Evolutionary conservation across 2,329 filamentous ascomycete genomes (phyloP).

Genomic region (Cercospora sp.): DNA sequence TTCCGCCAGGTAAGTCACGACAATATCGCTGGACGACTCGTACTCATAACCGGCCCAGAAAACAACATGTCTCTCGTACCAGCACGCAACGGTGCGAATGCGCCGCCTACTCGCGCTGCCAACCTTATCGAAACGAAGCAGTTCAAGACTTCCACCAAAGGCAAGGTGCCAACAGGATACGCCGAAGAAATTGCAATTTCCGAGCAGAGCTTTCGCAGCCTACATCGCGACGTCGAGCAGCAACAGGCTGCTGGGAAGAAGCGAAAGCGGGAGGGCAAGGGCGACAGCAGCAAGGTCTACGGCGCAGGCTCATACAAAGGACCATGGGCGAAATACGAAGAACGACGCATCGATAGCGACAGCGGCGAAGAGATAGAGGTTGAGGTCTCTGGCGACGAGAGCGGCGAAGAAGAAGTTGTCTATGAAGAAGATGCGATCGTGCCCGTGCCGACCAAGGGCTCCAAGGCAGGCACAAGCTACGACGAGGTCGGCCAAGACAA

Average conservation of each 20-base stretch:
- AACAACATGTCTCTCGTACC: slow-evolving; percentile 37
- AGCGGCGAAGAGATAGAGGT: slow-evolving; percentile 72
- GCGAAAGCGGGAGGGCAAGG: slow-evolving; percentile 79
- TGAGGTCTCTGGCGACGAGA: slow-evolving; percentile 70
- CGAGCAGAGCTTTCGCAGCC: slow-evolving; percentile 84
- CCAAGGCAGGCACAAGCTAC: slow-evolving; percentile 56
- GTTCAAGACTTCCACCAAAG: slow-evolving; percentile 43
- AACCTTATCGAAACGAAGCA: slow-evolving; percentile 32
- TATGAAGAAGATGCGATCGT: slow-evolving; percentile 73
- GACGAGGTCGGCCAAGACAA: slow-evolving; percentile 47
- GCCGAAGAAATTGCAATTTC: slow-evolving; percentile 87
- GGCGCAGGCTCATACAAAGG: slow-evolving; percentile 88
- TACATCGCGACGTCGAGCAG: slow-evolving; percentile 76
- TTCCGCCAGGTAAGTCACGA: slow-evolving; percentile 25
- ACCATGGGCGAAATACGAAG: slow-evolving; percentile 85
- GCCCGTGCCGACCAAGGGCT: slow-evolving; percentile 53
- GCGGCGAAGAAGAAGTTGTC: slow-evolving; percentile 73
- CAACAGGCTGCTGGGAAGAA: slow-evolving; percentile 60
- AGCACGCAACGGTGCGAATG: slow-evolving; percentile 40
- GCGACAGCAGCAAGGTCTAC: slow-evolving; percentile 79
- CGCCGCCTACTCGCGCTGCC: slow-evolving; percentile 34
- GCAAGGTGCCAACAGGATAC: slow-evolving; percentile 67
- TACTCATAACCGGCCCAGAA: slow-evolving; percentile 18
- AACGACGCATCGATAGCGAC: slow-evolving; percentile 70
- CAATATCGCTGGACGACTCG: background rate